Evolutionary conservation across 2,329 filamentous ascomycete species (phyloP).

Genomic region (Hymenoscyphus albidus): DNA sequence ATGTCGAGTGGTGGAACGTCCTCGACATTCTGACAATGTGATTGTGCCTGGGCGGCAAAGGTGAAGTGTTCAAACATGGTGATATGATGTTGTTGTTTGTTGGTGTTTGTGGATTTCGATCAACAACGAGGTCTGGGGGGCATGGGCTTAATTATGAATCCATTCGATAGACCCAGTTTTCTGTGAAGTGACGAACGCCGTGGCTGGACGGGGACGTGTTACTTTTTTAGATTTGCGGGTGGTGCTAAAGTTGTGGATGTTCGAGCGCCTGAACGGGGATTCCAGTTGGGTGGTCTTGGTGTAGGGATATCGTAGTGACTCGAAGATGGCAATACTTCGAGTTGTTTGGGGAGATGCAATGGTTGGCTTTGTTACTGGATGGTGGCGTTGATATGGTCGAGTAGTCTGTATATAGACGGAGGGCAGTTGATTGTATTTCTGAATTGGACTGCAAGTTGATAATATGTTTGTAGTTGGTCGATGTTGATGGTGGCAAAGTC

Average conservation of each 20-base stretch:
- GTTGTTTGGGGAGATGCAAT: background rate
- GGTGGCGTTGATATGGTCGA: background rate
- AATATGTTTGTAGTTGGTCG: background rate
- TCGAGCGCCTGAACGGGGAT: background rate
- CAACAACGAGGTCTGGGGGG: background rate
- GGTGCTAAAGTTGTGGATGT: background rate
- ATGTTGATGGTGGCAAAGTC: background rate
- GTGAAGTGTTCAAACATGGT: constrained; percentile 32
- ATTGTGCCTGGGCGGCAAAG: constrained; percentile 25
- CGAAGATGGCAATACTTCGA: background rate
- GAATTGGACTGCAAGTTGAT: background rate
- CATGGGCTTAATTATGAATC: constrained; percentile 6
- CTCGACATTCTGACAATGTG: constrained; percentile 11
- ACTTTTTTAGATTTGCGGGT: background rate
- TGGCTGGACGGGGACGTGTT: constrained; percentile 9
- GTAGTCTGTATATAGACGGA: background rate
- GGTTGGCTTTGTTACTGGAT: background rate
- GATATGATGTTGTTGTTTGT: constrained; percentile 19
- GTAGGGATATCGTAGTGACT: background rate
- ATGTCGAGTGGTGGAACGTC: constrained; percentile 23
- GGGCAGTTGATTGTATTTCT: background rate
- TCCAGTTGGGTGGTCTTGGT: background rate
- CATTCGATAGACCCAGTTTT: constrained; percentile 7
- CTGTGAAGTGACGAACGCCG: constrained; percentile 7
- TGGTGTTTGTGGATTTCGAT: background rate